phyloP scores from a whole-genome alignment of 2,329 filamentous ascomycete genomes.

The Venturia asperata region DNA sequence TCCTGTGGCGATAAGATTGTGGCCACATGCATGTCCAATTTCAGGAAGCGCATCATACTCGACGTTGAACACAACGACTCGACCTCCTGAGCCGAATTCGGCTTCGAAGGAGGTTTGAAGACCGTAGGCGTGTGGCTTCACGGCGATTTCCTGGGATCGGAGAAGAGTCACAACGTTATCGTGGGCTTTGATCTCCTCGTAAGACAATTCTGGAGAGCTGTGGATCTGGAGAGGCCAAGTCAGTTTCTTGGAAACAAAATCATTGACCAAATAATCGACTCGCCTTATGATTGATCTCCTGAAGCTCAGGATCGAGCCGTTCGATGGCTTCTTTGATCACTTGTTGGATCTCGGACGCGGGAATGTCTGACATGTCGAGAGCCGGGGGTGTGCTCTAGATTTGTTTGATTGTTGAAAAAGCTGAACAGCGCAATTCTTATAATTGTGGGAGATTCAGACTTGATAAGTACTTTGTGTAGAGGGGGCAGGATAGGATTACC shows the following conservation, averaged over 20 bases:
- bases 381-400: not conserved
- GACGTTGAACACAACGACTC: constrained; percentile 51
- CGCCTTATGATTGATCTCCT: constrained; percentile 16
- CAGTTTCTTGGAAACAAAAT: not conserved
- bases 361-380: not conserved
- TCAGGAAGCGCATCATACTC: constrained; percentile 47
- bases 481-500: not conserved
- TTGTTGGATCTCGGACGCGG: not conserved
- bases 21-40: constrained; percentile 49
- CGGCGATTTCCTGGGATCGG: constrained; percentile 22
- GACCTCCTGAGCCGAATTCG: constrained; percentile 72
- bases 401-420: not conserved
- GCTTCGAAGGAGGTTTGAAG: constrained; percentile 44
- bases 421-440: too few species aligned
- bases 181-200: constrained; percentile 22
- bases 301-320: not conserved
- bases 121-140: constrained; percentile 30
- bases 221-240: constrained; percentile 11
- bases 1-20: constrained; percentile 48
- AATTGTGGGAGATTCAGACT: not conserved
- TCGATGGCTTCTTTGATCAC: not conserved
- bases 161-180: constrained; percentile 24
- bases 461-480: not conserved
- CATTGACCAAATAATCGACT: not conserved
- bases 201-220: constrained; percentile 9